phyloP scores from a whole-genome alignment of 331 rosid genomes.

The Cucumis variabilis region DNA sequence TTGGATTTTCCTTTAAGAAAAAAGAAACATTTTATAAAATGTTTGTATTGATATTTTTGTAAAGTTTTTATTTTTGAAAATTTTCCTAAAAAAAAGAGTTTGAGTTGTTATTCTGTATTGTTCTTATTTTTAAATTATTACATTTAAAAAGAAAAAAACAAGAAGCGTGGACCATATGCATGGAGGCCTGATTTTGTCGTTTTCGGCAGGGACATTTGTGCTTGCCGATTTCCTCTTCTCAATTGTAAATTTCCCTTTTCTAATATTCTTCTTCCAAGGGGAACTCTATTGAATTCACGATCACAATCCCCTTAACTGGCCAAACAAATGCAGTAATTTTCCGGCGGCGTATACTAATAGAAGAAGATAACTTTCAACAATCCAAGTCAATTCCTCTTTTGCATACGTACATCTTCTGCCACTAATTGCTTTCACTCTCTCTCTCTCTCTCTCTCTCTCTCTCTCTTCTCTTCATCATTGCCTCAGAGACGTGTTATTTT shows the following conservation, averaged over 20 bases:
- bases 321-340: neutral
- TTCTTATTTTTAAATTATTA: too few relatives aligned
- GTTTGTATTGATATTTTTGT: too few relatives aligned
- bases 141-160: too few relatives aligned
- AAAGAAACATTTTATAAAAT: too few relatives aligned
- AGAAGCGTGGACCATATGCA: neutral
- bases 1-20: too few relatives aligned
- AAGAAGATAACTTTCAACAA: neutral
- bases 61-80: too few relatives aligned
- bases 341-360: neutral
- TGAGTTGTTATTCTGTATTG: too few relatives aligned
- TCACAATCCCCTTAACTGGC: neutral
- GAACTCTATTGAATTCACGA: neutral
- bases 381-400: neutral
- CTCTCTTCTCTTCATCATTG: neutral
- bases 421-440: neutral
- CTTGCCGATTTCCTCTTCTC: neutral
- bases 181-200: neutral
- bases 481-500: neutral
- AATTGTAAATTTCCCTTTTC: neutral
- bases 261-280: neutral
- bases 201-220: neutral
- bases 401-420: neutral
- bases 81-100: too few relatives aligned
- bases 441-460: too few relatives aligned